Evolutionary conservation across 345 rosid species (phyloP), one percentile per base, ranked within the genome.

Genomic region (Arabidopsis arenosa): DNA sequence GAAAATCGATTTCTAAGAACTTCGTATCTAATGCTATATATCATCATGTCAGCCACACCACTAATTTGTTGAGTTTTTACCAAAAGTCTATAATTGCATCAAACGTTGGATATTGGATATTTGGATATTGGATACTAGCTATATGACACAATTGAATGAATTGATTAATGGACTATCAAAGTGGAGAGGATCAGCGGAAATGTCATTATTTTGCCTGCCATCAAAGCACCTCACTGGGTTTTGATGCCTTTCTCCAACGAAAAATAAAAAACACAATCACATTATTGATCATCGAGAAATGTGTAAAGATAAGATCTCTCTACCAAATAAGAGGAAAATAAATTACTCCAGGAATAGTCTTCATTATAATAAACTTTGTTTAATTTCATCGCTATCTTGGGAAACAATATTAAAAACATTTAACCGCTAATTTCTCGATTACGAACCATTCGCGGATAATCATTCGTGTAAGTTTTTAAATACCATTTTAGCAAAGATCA

Each of bases 131-230:
- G 61, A 58, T 48, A 57, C 17, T 61, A 6, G 66, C 48, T 59
- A 59, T 26, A 75, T 60, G 55, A 53, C 62, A 59, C 63, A 12
- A 6, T 14, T 68, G 49, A n/a, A 68, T 60, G 8, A 14, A 51
- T 61, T 32, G 11, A 68, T 60, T 53, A 61, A 65, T 61, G 74
- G 49, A 41, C 56, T 60, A 61, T 30, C 48, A 52, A 43, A 76
- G 80, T 61, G 75, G 51, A 68, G 63, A 59, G 28, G 54, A 67
- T 39, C 33, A 36, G 53, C 48, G 53, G 45, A 9, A 51, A 75
- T 14, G 64, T 54, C 75, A 76, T 76, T 62, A 76, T 76, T 69
- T 62, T 68, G 80, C 75, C 70, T 76, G 75, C 80, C 80, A 76
- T 76, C 64, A 61, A 60, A 39, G 54, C 68, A 75, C 67, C 66